Percentiles rank a stretch among this genome's conserved stretches.
Conservation (phyloP, 306 rosid genomes). For the Mucuna pruriens region DNA sequence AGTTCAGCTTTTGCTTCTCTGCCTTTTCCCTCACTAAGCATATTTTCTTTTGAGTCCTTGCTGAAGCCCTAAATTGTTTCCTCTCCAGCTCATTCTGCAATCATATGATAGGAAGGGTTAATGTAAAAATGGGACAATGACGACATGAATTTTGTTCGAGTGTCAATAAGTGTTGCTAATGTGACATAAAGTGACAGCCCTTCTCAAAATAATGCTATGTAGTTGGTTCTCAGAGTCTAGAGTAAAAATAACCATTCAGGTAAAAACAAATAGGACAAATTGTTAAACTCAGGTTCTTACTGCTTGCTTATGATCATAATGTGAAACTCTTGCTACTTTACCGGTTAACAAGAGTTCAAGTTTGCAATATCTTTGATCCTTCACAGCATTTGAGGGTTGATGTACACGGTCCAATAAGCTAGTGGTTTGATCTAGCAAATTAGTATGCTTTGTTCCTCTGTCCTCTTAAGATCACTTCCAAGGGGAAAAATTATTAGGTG, state of each 20-base stretch:
- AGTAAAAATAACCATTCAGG: too few relatives aligned
- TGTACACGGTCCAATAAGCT: background rate
- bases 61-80: slow-evolving; percentile 48
- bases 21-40: slow-evolving; percentile 58
- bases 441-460: background rate
- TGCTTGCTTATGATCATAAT: background rate
- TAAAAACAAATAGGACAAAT: background rate
- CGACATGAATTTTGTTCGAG: background rate
- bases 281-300: background rate
- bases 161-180: background rate
- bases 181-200: background rate
- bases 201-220: background rate
- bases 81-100: slow-evolving; percentile 64
- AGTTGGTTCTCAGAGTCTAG: background rate
- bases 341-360: background rate
- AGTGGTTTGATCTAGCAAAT: background rate
- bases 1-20: slow-evolving; percentile 52
- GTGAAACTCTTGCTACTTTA: background rate
- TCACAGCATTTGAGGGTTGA: background rate
- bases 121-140: background rate
- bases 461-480: too few relatives aligned
- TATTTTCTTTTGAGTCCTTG: slow-evolving; percentile 50
- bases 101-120: background rate
- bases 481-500: too few relatives aligned
- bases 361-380: background rate